These are phyloP conservation scores for Tricholoma sp. DNA, from an alignment of 768 basidiomycete genomes.

Conservation along the genomic window DNA sequence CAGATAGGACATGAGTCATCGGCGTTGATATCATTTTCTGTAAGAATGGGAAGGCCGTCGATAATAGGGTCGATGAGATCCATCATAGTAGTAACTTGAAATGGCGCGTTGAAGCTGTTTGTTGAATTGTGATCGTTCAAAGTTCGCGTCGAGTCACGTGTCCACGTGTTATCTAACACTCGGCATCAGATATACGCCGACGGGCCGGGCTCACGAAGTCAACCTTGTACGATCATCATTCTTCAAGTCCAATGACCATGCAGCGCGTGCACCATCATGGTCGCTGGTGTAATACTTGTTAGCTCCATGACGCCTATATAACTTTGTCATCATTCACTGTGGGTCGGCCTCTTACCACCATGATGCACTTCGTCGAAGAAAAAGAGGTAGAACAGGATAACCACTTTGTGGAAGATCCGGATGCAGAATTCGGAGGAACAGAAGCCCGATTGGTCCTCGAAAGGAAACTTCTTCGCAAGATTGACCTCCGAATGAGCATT, in stretches of 20 bases:
- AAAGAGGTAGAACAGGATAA: slow-evolving; percentile 8
- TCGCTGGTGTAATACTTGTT: not conserved
- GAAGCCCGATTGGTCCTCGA: slow-evolving; percentile 25
- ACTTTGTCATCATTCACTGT: not conserved
- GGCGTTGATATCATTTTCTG: slow-evolving; percentile 29
- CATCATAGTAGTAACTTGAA: slow-evolving; percentile 4
- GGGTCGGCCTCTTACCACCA: slow-evolving; percentile 3
- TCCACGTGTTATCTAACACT: no score
- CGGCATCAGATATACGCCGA: no score
- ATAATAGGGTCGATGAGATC: slow-evolving; percentile 33
- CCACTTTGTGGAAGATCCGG: slow-evolving; percentile 12
- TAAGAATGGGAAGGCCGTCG: slow-evolving; percentile 38
- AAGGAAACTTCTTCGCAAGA: slow-evolving; percentile 36
- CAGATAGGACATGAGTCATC: slow-evolving; percentile 68
- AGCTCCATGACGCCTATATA: not conserved
- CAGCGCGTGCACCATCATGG: not conserved
- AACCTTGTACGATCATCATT: no score
- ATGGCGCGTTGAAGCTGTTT: not conserved
- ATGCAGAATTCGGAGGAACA: slow-evolving; percentile 24
- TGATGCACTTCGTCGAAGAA: slow-evolving; percentile 14
- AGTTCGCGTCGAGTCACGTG: no score
- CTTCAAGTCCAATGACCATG: not conserved
- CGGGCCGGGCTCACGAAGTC: no score
- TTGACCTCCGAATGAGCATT: slow-evolving; percentile 48
- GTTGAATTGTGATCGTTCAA: slow-evolving; percentile 1